Conservation (phyloP, 176 grass and related monocot genomes). For the Paspalum vaginatum region DNA sequence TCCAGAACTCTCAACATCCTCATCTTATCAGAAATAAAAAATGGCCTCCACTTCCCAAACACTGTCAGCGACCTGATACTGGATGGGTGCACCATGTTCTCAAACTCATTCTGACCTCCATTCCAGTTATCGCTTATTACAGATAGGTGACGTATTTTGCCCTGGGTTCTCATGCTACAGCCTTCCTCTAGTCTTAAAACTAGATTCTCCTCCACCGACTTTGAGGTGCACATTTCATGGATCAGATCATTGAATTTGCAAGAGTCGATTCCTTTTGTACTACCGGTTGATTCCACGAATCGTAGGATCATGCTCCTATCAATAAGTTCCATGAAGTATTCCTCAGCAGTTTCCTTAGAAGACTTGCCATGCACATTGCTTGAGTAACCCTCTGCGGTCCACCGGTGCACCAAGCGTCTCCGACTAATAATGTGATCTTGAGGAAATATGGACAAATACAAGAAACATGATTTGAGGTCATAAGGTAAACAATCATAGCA, state of each 20-base stretch:
- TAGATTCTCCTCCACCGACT: constrained; percentile 12
- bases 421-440: constrained; percentile 1
- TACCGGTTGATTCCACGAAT: not conserved
- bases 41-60: constrained; percentile 4
- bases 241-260: constrained; percentile 42
- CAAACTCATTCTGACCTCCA: not conserved
- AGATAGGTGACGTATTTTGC: not conserved
- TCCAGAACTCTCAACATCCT: constrained; percentile 28
- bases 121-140: not conserved
- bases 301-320: constrained; percentile 28
- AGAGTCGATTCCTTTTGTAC: not conserved
- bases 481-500: constrained; percentile 49
- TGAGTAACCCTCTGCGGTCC: constrained; percentile 46
- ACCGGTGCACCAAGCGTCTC: constrained; percentile 17
- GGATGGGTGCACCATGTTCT: not conserved
- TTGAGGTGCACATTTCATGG: constrained; percentile 6
- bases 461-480: not conserved
- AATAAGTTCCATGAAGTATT: not conserved
- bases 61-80: constrained; percentile 9
- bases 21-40: not conserved
- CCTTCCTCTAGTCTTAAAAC: constrained; percentile 5
- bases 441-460: constrained; percentile 24
- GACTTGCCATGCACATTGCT: not conserved
- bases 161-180: not conserved
- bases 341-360: not conserved